A percentile compares a stretch with the other conserved stretches of the same genome.
phyloP scores from a whole-genome alignment of 1,284 basidiomycete species.

The Ganoderma boninense region DNA sequence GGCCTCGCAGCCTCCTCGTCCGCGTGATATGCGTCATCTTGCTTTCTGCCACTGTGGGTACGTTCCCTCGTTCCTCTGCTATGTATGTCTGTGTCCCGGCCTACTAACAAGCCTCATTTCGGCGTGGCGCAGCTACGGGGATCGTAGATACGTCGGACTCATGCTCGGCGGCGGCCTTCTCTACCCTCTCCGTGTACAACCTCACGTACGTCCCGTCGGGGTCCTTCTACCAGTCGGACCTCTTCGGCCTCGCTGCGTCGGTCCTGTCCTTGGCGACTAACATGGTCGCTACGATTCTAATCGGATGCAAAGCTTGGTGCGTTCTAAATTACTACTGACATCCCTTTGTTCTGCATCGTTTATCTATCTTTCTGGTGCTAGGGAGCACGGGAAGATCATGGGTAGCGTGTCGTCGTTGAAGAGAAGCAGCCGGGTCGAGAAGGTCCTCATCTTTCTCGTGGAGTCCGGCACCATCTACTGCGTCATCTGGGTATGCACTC shows the following conservation, averaged over 20 bases:
- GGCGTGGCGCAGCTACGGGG: too few relatives aligned
- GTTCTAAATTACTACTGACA: not conserved
- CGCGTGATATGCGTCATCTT: slow-evolving; percentile 2
- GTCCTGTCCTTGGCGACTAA: not conserved
- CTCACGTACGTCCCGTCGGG: not conserved
- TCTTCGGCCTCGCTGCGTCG: not conserved
- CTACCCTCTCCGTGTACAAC: not conserved
- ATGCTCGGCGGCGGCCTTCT: not conserved
- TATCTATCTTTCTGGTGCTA: not conserved
- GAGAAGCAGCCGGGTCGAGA: slow-evolving; percentile 12
- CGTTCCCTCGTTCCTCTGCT: not conserved
- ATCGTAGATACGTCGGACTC: not conserved
- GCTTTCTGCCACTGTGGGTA: slow-evolving; percentile 13
- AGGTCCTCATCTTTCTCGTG: slow-evolving; percentile 8
- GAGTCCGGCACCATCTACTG: slow-evolving; percentile 18
- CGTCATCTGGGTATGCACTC: slow-evolving; percentile 12
- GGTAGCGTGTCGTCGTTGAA: slow-evolving; percentile 1
- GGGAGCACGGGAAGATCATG: slow-evolving; percentile 15
- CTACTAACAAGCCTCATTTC: too few relatives aligned
- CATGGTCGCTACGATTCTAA: not conserved
- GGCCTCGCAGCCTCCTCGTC: slow-evolving; percentile 7
- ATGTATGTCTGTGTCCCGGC: not conserved
- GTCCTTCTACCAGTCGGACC: not conserved
- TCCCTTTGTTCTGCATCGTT: too few relatives aligned
- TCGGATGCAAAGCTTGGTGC: not conserved